These are phyloP conservation scores for Pelargonium fulgidum DNA, from an alignment of 441 rosid genomes.

Conservation along the genomic window DNA sequence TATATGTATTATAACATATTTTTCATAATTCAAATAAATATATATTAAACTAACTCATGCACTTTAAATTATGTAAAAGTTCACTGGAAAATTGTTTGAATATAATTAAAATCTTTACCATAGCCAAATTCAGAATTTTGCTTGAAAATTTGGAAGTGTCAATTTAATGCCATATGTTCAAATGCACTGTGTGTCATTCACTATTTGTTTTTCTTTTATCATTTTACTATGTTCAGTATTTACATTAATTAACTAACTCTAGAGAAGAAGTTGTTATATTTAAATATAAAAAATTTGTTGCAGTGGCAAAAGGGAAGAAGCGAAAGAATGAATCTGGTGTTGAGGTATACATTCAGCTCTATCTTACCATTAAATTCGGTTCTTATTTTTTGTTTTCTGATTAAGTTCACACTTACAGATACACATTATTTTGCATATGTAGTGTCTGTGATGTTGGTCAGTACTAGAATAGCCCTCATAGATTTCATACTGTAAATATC, in stretches of 20 bases:
- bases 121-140: background rate
- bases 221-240: background rate
- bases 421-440: too few relatives aligned
- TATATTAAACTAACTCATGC: too few relatives aligned
- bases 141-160: background rate
- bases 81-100: background rate
- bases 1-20: too few relatives aligned
- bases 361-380: constrained; percentile 5
- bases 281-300: constrained; percentile 28
- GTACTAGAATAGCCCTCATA: too few relatives aligned
- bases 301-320: constrained; percentile 78
- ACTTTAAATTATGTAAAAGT: too few relatives aligned
- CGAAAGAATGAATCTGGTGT: constrained; percentile 67
- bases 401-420: too few relatives aligned
- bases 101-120: constrained; percentile 2
- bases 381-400: background rate
- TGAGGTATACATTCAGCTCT: constrained; percentile 53
- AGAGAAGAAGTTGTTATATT: background rate
- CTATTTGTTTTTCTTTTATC: background rate
- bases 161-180: too few relatives aligned
- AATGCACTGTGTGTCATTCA: background rate
- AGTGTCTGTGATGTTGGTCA: too few relatives aligned
- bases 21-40: too few relatives aligned
- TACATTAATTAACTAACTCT: background rate
- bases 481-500: too few relatives aligned